Evolutionary conservation across 169 alveolate species (phyloP).

Genomic region (Cryptosporidium viatorum): DNA sequence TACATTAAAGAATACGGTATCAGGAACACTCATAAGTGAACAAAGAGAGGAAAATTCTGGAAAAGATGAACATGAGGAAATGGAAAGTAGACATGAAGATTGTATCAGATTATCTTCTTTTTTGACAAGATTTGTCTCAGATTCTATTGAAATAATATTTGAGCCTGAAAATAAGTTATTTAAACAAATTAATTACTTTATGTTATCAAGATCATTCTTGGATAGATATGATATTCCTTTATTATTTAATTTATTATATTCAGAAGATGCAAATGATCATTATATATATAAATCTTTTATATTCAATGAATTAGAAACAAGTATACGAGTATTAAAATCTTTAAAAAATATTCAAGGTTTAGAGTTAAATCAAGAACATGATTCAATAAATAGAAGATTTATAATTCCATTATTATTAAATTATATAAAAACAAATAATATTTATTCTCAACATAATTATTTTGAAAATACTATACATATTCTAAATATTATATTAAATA

Average conservation of each 20-base stretch:
- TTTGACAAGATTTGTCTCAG: slow-evolving; percentile 39
- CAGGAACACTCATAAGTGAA: slow-evolving; percentile 22
- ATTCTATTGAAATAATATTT: slow-evolving; percentile 25
- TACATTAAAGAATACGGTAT: slow-evolving; percentile 40
- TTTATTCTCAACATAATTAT: slow-evolving; percentile 51
- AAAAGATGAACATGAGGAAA: background rate
- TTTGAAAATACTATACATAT: slow-evolving; percentile 3
- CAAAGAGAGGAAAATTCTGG: background rate
- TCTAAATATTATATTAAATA: slow-evolving; percentile 28
- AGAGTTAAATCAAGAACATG: slow-evolving; percentile 62
- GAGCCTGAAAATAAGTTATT: slow-evolving; percentile 36
- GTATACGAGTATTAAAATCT: background rate
- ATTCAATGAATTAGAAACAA: background rate
- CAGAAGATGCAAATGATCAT: slow-evolving; percentile 27
- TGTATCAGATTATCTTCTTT: slow-evolving; percentile 50
- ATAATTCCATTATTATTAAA: slow-evolving; percentile 26
- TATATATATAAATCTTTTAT: slow-evolving; percentile 11
- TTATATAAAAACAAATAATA: slow-evolving; percentile 30
- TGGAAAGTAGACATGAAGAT: slow-evolving; percentile 1
- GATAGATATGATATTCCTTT: slow-evolving; percentile 68
- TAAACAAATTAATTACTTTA: slow-evolving; percentile 46
- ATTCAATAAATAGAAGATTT: slow-evolving; percentile 54
- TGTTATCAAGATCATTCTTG: slow-evolving; percentile 34
- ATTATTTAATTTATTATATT: slow-evolving; percentile 28
- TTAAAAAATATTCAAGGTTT: background rate